A percentile compares a stretch with the other conserved stretches of the same genome.
phyloP scores from a whole-genome alignment of 2,329 filamentous ascomycete genomes.

The Tolypocladium paradoxum region DNA sequence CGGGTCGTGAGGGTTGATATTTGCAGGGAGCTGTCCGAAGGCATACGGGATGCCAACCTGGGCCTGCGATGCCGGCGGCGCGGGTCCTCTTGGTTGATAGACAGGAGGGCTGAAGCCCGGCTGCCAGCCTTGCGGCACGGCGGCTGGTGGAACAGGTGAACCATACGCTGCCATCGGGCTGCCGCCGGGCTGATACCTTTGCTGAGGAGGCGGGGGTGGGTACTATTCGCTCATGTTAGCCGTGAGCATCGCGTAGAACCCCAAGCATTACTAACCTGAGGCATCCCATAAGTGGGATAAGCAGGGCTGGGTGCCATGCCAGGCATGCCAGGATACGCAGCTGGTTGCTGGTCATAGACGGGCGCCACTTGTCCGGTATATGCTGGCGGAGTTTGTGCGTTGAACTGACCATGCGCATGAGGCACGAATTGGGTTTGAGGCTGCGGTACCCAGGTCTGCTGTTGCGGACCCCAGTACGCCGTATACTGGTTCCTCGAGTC shows the following conservation, averaged over 20 bases:
- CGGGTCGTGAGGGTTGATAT: conserved; percentile 58
- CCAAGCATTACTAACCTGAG: conserved; percentile 28
- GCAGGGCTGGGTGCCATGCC: conserved; percentile 28
- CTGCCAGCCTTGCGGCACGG: conserved; percentile 26
- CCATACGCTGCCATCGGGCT: conserved; percentile 27
- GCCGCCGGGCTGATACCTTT: conserved; percentile 19
- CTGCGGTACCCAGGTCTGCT: conserved; percentile 45
- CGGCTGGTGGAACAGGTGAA: conserved; percentile 18
- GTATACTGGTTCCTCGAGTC: conserved; percentile 59
- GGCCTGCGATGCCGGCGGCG: conserved; percentile 17
- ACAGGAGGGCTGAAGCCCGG: conserved; percentile 20
- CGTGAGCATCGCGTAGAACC: neutral
- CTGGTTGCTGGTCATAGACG: conserved; percentile 32
- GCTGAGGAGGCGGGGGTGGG: conserved; percentile 18
- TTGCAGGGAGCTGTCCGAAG: conserved; percentile 67
- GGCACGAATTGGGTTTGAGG: conserved; percentile 39
- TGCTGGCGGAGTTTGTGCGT: conserved; percentile 31
- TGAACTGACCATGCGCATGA: conserved; percentile 29
- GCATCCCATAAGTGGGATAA: conserved; percentile 36
- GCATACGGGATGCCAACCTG: conserved; percentile 48
- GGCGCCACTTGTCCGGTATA: conserved; percentile 36
- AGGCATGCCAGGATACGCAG: conserved; percentile 32
- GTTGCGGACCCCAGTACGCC: conserved; percentile 51
- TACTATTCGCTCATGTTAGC: conserved; percentile 13
- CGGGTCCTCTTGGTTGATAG: conserved; percentile 18